phyloP scores from a whole-genome alignment of 2,329 filamentous ascomycete species.

The Aspergillus eucalypticola region DNA sequence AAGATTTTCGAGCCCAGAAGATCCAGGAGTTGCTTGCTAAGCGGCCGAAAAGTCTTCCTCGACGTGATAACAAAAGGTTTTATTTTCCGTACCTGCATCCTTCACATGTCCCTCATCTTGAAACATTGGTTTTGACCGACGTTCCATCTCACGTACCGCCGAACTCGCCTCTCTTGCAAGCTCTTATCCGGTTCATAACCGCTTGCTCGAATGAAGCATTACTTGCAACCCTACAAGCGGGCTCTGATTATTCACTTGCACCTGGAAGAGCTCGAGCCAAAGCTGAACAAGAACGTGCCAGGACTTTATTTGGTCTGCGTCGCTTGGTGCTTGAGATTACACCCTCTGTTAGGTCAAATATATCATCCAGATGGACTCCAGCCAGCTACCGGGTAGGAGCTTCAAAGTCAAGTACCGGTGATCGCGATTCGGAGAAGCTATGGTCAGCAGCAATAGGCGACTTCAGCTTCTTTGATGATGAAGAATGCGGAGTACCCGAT shows the following conservation, averaged over 20 bases:
- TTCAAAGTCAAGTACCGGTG: conserved; percentile 59
- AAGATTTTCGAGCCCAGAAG: conserved; percentile 31
- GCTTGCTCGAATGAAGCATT: conserved; percentile 58
- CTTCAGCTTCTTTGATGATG: conserved; percentile 63
- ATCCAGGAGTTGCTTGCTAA: conserved; percentile 43
- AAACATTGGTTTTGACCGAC: conserved; percentile 58
- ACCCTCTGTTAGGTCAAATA: conserved; percentile 27
- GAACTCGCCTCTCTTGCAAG: conserved; percentile 44
- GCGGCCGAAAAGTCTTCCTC: conserved; percentile 36
- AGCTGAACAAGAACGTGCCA: conserved; percentile 51
- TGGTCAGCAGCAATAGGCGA: conserved; percentile 62
- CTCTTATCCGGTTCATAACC: conserved; percentile 57
- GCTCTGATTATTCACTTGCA: conserved; percentile 60
- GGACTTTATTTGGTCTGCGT: conserved; percentile 56
- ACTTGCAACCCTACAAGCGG: conserved; percentile 55
- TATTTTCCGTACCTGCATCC: conserved; percentile 51
- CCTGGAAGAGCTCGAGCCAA: conserved; percentile 54
- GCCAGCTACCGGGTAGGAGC: conserved; percentile 49
- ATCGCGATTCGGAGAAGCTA: conserved; percentile 59
- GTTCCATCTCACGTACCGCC: conserved; percentile 50
- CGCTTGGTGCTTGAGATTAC: conserved; percentile 59
- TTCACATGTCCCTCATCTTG: conserved; percentile 55
- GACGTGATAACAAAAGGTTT: conserved; percentile 28
- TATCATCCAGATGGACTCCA: conserved; percentile 39
- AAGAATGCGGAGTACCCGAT: conserved; percentile 55